These are phyloP conservation scores for Dothiorella sarmentorum DNA, from an alignment of 2,329 filamentous ascomycete species.

Conservation along the genomic window DNA sequence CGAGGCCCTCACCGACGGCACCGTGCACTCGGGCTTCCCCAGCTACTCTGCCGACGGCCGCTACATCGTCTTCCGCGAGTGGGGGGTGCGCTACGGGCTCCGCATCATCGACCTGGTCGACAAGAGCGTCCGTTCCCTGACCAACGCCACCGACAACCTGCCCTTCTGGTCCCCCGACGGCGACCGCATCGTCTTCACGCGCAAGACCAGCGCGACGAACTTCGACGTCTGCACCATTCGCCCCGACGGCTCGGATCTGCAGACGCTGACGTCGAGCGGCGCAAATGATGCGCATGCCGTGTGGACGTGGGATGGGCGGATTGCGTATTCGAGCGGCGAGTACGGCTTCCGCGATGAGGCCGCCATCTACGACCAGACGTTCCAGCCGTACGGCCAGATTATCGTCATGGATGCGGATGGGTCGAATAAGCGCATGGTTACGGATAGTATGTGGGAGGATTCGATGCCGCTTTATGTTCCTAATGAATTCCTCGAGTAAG, in stretches of 20 bases:
- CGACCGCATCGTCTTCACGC: constrained; percentile 39
- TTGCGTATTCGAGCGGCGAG: constrained; percentile 42
- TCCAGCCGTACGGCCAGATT: constrained; percentile 47
- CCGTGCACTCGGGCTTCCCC: constrained; percentile 41
- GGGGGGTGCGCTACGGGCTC: constrained; percentile 32
- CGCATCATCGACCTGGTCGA: constrained; percentile 32
- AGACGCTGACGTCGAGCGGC: constrained; percentile 32
- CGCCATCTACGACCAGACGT: constrained; percentile 42
- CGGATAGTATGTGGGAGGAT: constrained; percentile 25
- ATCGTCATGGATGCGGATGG: constrained; percentile 45
- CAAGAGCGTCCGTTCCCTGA: constrained; percentile 31
- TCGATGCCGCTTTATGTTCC: constrained; percentile 24
- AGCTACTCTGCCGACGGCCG: constrained; percentile 38
- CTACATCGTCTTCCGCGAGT: constrained; percentile 38
- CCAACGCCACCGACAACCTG: constrained; percentile 39
- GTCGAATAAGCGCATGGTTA: constrained; percentile 20
- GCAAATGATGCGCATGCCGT: constrained; percentile 47
- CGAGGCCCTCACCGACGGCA: constrained; percentile 35
- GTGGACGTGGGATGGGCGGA: constrained; percentile 42
- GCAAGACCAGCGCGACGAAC: constrained; percentile 32
- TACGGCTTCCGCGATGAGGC: constrained; percentile 45
- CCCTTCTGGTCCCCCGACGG: constrained; percentile 42
- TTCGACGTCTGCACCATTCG: constrained; percentile 44
- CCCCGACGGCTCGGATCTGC: constrained; percentile 40
- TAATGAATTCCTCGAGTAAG: constrained; percentile 18